phyloP scores from a whole-genome alignment of 768 basidiomycete genomes.

The Clavulina sp. region DNA sequence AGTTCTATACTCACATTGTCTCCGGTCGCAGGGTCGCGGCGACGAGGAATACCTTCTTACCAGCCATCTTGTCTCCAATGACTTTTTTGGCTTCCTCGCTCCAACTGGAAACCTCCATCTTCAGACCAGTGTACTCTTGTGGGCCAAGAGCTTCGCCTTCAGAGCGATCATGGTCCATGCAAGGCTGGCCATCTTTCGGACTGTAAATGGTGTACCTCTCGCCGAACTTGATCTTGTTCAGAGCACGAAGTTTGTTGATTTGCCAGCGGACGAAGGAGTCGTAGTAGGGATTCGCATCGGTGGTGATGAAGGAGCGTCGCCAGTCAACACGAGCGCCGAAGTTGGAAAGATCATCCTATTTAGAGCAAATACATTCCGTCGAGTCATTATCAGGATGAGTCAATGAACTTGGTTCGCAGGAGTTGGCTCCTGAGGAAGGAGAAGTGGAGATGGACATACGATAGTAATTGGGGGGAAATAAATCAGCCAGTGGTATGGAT shows the following conservation, averaged over 20 bases:
- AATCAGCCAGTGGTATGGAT: conserved; percentile 81
- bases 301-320: conserved; percentile 88
- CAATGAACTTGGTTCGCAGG: too few species aligned
- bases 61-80: conserved; percentile 52
- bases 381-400: background rate
- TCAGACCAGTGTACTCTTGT: conserved; percentile 86
- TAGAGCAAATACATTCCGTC: background rate
- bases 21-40: conserved; percentile 93
- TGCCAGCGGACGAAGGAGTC: conserved; percentile 98
- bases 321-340: conserved; percentile 97
- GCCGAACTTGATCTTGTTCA: conserved; percentile 94
- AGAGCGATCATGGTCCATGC: conserved; percentile 97
- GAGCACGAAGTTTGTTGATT: conserved; percentile 71
- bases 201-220: conserved; percentile 98
- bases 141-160: conserved; percentile 91
- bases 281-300: conserved; percentile 91
- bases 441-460: conserved; percentile 25
- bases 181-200: conserved; percentile 95
- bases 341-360: conserved; percentile 51
- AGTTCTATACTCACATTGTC: conserved; percentile 53
- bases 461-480: conserved; percentile 95
- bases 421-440: background rate
- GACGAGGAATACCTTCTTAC: conserved; percentile 76
- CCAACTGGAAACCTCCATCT: conserved; percentile 87
- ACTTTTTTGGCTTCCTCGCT: conserved; percentile 44